A percentile compares a stretch with the other conserved stretches of the same genome.
Conservation (phyloP, 768 basidiomycete genomes). For the Leccinellum luteum region DNA sequence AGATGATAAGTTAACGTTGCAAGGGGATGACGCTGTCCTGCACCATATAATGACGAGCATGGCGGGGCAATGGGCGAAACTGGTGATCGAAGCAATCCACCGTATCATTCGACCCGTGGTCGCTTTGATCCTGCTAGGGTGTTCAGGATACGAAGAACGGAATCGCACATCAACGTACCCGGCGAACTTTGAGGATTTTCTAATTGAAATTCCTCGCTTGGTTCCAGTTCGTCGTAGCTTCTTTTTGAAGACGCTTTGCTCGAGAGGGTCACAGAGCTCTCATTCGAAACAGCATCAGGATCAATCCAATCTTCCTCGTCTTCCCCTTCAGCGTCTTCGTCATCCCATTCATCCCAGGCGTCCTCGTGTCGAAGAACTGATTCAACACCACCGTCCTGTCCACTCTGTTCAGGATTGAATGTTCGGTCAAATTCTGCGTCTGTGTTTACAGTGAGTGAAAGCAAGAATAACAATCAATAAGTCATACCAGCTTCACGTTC, state of each 20-base stretch:
- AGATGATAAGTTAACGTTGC: conserved; percentile 31
- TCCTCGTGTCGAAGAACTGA: conserved; percentile 12
- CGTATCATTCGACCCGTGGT: conserved; percentile 36
- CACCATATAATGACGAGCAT: conserved; percentile 1
- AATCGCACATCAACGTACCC: conserved; percentile 32
- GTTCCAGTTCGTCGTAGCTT: conserved; percentile 45
- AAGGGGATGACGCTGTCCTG: background rate
- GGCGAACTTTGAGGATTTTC: conserved; percentile 41
- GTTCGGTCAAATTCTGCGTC: conserved; percentile 29
- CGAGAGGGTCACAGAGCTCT: conserved; percentile 55
- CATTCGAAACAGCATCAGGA: conserved; percentile 45
- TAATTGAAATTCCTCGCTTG: conserved; percentile 36
- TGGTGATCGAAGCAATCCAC: background rate
- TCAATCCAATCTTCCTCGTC: conserved; percentile 44
- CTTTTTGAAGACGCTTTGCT: conserved; percentile 53
- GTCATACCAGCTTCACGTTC: conserved; percentile 32
- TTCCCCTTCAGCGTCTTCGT: conserved; percentile 46
- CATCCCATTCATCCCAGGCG: conserved; percentile 32
- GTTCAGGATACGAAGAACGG: background rate
- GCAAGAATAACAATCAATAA: background rate
- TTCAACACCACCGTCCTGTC: conserved; percentile 19
- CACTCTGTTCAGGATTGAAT: conserved; percentile 15
- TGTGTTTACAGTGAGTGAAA: conserved; percentile 9
- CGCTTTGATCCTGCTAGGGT: conserved; percentile 42
- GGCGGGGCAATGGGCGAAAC: background rate